Percentiles rank a stretch among this genome's conserved stretches.
Conservation (phyloP, 257 asterid genomes). For the Capsicum rhomboideum region DNA sequence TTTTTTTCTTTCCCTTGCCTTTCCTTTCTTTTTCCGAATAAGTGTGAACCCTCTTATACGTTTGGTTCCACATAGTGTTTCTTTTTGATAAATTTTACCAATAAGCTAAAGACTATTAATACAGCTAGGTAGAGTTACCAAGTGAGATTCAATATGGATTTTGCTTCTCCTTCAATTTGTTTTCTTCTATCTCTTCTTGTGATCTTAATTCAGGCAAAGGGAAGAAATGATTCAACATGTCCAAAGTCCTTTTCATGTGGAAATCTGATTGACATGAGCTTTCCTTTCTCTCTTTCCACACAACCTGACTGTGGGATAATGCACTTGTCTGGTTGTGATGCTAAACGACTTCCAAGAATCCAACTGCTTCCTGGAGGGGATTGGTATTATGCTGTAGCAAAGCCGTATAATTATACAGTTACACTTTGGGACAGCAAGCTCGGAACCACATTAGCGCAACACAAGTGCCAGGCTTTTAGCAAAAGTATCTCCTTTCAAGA, state of each 20-base stretch:
- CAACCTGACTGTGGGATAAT: background rate
- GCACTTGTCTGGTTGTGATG: background rate
- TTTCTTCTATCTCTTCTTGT: background rate
- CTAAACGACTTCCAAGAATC: background rate
- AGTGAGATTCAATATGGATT: no score
- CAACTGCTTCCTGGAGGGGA: background rate
- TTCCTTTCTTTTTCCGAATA: background rate
- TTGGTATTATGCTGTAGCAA: background rate
- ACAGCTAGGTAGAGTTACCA: background rate
- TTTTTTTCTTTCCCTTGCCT: background rate
- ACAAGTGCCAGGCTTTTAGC: background rate
- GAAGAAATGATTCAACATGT: background rate
- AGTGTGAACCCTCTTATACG: background rate
- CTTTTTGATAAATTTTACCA: background rate
- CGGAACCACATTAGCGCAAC: no score
- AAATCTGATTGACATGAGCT: background rate
- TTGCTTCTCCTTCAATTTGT: background rate
- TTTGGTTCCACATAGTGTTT: background rate
- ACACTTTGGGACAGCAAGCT: no score
- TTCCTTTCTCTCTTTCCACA: background rate
- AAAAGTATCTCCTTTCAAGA: rapidly evolving
- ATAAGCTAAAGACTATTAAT: background rate
- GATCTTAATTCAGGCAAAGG: background rate
- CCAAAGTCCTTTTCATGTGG: background rate
- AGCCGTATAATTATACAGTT: rapidly evolving